Evolutionary conservation across 345 rosid genomes (phyloP), one percentile per base, ranked within the genome.

Genomic region (Rhodomyrtus tomentosa): DNA sequence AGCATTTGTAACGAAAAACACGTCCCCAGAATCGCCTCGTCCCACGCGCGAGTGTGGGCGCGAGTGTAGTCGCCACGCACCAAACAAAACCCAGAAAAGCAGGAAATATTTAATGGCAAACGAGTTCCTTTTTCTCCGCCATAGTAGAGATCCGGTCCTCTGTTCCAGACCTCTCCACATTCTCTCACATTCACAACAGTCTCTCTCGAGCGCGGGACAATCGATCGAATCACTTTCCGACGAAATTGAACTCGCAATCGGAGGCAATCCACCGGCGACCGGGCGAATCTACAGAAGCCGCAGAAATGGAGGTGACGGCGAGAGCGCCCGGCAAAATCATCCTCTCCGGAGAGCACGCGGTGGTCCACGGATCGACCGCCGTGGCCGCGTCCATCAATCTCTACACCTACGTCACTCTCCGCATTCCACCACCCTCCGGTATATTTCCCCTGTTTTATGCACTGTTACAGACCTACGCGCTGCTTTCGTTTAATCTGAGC

Each of bases 251-350:
- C 42, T 0, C 74, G 76, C 76, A 5, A 58, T 53, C 55, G 55
- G 55, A 18, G 55, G 55, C 22, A 22, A 16, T 62, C 74, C 74
- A 4, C 20, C 76, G 45, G 45, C 79, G 3, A 36, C 79, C 14
- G 45, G 4, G 45, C 6, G 25, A 68, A 55, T 22, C 50, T 11
- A 49, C 2, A 12, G 50, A 49, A 49, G 50, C 50, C 50, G 14
- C 49, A 45, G 49, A 49, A 49, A 49, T 98, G 99, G 97, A 96
- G 88, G 96, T 96, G 89, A 95, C 88, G 84, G 92, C 99, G 36
- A 92, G 93, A 89, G 99, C 99, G 84, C 99, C 98, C 0, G 99
- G 99, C 50, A 98, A 96, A 88, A 92, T 98, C 91, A 98, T 98
- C 80, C 96, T 98, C 45, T 89, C 97, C 52, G 98, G 99, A 2